Evolutionary conservation across 805 yeast species (phyloP), one percentile per base, ranked within the genome.

Genomic region (Cyberlindnera euphorbiae): DNA sequence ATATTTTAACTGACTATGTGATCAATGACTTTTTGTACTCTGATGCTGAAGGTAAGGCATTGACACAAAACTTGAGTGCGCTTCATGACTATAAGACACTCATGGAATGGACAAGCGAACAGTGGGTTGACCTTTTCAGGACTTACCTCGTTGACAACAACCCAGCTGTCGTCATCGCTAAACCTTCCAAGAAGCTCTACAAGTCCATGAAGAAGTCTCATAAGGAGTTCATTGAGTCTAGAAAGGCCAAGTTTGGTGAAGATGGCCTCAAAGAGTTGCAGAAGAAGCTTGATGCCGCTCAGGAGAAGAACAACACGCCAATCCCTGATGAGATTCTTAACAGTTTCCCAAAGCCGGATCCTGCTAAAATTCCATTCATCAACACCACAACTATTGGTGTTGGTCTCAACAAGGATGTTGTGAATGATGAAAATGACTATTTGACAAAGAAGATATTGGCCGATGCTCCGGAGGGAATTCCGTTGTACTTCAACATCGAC

Each of bases 21-120:
- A 82, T 87, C 34, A 69, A 69, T 26, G 95, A 86, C 49, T 90
- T 87, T 57, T 53, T 87, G 8, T 93, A 90, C 53, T 95, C 96
- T 32, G 66, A 75, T 31, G 49, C 58, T 2, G 77, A 76, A 38
- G 84, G 84, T 2, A 57, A 71, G 6, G 77, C 78, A 36, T 63
- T 90, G 40, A 59, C 63, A 3, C 56, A 59, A n/a, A 74, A 82
- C 69, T 46, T 76, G 17, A 69, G 73, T 41, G 67, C 71, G 33
- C 60, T 85, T 33, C 49, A 59, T 8, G 93, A 82, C 43, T 86
- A 71, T 56, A 62, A 45, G 37, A 36, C 48, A 1, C 65, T 90
- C 35, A 39, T 61, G 10, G 33, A 52, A 1, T 90, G 96, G 96
- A 46, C 73, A 7, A 51, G 66, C 6, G 70, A 71, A 9, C 65